Evolutionary conservation across 2,329 filamentous ascomycete species (phyloP).

Genomic region (Leptodontidium sp.): DNA sequence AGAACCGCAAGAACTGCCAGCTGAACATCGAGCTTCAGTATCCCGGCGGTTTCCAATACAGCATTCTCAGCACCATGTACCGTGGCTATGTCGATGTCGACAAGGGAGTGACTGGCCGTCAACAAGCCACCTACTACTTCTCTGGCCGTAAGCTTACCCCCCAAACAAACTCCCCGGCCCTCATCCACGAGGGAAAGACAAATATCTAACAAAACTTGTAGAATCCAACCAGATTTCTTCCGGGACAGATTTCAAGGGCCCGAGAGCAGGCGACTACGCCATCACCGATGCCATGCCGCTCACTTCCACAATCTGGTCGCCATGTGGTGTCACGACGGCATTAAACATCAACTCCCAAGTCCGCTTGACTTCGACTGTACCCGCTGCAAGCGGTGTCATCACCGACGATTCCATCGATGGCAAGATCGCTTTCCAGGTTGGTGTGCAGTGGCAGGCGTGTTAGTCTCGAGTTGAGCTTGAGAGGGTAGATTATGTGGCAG

Average conservation of each 20-base stretch:
- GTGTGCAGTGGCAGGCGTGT: conserved; percentile 15
- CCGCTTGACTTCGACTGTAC: conserved; percentile 6
- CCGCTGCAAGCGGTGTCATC: conserved; percentile 11
- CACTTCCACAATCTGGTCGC: conserved; percentile 16
- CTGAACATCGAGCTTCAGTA: conserved; percentile 19
- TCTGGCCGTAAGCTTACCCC: conserved; percentile 7
- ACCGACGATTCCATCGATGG: conserved; percentile 15
- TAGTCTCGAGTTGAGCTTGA: conserved; percentile 3
- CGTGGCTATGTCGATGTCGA: conserved; percentile 14
- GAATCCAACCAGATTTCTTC: conserved; percentile 9
- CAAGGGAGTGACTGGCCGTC: conserved; percentile 11
- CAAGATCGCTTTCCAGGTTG: conserved; percentile 11
- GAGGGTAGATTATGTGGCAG: not conserved
- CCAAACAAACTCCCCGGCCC: no score
- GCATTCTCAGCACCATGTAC: conserved; percentile 17
- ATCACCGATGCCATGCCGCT: conserved; percentile 13
- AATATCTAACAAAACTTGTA: not conserved
- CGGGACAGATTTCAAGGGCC: conserved; percentile 13
- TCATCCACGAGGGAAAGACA: no score
- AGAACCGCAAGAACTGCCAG: conserved; percentile 26
- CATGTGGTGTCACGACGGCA: not conserved
- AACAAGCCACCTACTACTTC: conserved; percentile 16
- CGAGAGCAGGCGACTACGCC: conserved; percentile 13
- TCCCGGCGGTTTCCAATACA: conserved; percentile 14
- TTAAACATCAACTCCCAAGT: conserved; percentile 14